Evolutionary conservation across 179 eudicot genomes (phyloP).

Genomic region (Patellifolia procumbens): DNA sequence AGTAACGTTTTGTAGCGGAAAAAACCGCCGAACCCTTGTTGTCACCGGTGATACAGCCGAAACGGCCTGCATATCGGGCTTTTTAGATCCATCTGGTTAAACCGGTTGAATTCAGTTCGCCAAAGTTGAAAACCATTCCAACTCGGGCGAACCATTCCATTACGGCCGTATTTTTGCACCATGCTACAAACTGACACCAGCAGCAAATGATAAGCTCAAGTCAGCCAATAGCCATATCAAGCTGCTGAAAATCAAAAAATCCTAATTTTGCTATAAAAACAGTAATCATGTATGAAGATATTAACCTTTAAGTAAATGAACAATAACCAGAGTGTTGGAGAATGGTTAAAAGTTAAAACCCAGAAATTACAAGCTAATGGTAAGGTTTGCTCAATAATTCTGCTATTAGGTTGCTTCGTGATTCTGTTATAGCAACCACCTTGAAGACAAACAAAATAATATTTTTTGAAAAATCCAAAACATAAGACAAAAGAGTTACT

Average conservation of each 20-base stretch:
- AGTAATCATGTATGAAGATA: neutral
- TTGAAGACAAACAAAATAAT: neutral
- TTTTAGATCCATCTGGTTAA: too few relatives aligned
- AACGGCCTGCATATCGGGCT: too few relatives aligned
- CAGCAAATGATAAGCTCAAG: slow-evolving; percentile 13
- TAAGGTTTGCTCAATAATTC: neutral
- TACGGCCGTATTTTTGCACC: too few relatives aligned
- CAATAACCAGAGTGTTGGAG: neutral
- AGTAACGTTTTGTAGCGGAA: too few relatives aligned
- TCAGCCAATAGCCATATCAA: neutral
- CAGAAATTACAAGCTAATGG: neutral
- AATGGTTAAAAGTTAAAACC: neutral
- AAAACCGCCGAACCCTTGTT: too few relatives aligned
- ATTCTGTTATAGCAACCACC: neutral
- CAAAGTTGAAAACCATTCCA: too few relatives aligned
- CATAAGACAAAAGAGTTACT: neutral
- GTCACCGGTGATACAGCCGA: too few relatives aligned
- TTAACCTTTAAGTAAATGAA: neutral
- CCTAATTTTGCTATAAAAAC: neutral
- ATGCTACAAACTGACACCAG: neutral
- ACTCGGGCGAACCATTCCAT: too few relatives aligned
- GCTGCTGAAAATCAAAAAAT: neutral
- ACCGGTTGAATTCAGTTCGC: too few relatives aligned
- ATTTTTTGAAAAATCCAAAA: neutral
- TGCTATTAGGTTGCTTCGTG: neutral